Evolutionary conservation across 768 basidiomycete species (phyloP).

Genomic region (Polyporus arcularius): DNA sequence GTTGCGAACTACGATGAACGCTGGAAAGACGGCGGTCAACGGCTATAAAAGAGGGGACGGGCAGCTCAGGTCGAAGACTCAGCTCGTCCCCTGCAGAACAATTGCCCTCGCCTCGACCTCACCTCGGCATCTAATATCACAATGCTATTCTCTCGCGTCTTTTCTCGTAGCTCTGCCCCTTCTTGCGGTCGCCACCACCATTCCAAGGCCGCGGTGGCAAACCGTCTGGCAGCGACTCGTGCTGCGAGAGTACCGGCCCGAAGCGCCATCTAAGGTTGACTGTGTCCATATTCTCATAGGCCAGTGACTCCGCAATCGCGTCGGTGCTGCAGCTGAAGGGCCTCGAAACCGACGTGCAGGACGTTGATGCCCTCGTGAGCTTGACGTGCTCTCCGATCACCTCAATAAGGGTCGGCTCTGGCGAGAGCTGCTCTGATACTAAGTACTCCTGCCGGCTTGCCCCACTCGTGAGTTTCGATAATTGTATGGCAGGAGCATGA

Average conservation of each 20-base stretch:
- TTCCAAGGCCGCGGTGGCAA: not conserved
- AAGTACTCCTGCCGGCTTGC: not conserved
- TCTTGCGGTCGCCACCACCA: not conserved
- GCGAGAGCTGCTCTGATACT: not conserved
- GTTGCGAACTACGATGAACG: too few relatives aligned
- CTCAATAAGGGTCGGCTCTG: not conserved
- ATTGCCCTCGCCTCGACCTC: not conserved
- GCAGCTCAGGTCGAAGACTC: not conserved
- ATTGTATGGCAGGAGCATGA: not conserved
- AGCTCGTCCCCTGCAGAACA: not conserved
- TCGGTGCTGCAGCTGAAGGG: not conserved
- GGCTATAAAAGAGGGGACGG: not conserved
- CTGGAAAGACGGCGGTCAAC: not conserved
- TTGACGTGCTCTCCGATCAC: slow-evolving; percentile 5
- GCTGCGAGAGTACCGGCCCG: not conserved
- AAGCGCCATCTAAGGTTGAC: not conserved
- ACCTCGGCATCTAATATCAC: not conserved
- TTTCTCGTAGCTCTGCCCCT: not conserved
- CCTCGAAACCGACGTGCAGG: not conserved
- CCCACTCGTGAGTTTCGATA: not conserved
- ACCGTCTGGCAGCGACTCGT: not conserved
- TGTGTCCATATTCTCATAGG: not conserved
- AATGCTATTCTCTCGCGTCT: not conserved
- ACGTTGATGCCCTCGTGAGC: not conserved
- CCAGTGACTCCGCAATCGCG: not conserved